Evolutionary conservation across 495 filamentous ascomycete species (phyloP).

Genomic region (Podospora pseudopauciseta): DNA sequence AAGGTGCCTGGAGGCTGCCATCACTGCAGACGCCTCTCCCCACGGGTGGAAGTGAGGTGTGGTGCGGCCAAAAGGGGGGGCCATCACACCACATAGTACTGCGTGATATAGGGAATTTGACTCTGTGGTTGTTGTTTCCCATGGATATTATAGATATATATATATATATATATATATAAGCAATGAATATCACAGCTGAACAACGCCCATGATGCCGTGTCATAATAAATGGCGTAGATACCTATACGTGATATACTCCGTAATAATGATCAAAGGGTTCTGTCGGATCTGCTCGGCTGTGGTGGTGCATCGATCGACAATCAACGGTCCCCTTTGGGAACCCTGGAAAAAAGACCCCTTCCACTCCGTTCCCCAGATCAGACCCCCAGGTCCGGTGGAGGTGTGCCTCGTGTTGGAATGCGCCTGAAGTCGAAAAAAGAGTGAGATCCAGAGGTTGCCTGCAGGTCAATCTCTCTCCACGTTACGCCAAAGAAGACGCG

Average conservation of each 20-base stretch:
- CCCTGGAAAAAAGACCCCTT: conserved; percentile 7
- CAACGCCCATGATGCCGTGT: background rate
- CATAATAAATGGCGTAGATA: no score
- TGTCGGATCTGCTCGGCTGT: conserved; percentile 1
- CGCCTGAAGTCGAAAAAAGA: conserved; percentile 11
- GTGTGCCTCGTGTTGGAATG: conserved; percentile 18
- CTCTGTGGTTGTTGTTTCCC: no score
- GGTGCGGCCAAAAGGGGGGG: conserved; percentile 4
- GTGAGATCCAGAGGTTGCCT: background rate
- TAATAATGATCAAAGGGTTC: background rate
- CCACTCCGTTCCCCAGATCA: conserved; percentile 1
- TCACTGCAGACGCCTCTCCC: background rate
- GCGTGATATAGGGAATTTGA: no score
- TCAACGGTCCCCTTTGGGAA: conserved; percentile 13
- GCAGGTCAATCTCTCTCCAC: background rate
- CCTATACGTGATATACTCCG: no score
- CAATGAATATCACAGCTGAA: background rate
- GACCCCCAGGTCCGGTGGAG: background rate
- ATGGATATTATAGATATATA: no score
- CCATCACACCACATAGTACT: background rate
- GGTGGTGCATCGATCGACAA: conserved; percentile 14
- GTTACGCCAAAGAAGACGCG: background rate
- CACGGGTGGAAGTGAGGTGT: background rate
- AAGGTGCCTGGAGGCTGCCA: conserved; percentile 12
- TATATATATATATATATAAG: background rate